Percentiles rank a stretch among this genome's conserved stretches.
Conservation (phyloP, 2,329 filamentous ascomycete genomes). For the Alternaria conjuncta region DNA sequence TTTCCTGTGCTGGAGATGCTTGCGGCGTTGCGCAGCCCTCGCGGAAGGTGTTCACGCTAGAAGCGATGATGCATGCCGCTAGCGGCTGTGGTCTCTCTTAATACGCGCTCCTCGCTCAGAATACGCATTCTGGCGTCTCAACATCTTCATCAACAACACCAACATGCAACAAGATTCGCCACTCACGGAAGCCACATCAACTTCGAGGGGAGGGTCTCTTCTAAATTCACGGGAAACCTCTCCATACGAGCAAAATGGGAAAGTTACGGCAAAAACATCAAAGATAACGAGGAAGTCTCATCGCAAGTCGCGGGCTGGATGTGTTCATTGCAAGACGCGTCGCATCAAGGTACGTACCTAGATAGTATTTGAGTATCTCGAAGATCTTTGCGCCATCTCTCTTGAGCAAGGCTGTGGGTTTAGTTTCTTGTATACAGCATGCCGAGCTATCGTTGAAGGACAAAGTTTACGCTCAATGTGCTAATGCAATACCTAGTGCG, state of each 20-base stretch:
- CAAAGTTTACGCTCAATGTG: background rate
- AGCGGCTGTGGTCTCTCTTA: background rate
- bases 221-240: background rate
- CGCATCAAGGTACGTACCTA: conserved; percentile 32
- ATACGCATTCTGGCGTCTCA: background rate
- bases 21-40: background rate
- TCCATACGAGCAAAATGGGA: background rate
- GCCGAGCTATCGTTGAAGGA: background rate
- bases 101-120: background rate
- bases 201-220: background rate
- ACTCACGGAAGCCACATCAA: conserved; percentile 10
- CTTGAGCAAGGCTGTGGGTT: background rate
- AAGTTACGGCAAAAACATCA: background rate
- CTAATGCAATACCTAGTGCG: conserved; percentile 24
- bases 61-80: background rate
- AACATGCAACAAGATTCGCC: conserved; percentile 27
- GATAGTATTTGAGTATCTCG: background rate
- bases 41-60: background rate
- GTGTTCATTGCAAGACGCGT: conserved; percentile 35
- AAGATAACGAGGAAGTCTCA: conserved; percentile 33
- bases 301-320: conserved; percentile 38
- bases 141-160: background rate
- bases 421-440: background rate
- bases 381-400: background rate
- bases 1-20: background rate